Conservation (phyloP, 352 stramenopile species). For the Globisporangium canariense region DNA sequence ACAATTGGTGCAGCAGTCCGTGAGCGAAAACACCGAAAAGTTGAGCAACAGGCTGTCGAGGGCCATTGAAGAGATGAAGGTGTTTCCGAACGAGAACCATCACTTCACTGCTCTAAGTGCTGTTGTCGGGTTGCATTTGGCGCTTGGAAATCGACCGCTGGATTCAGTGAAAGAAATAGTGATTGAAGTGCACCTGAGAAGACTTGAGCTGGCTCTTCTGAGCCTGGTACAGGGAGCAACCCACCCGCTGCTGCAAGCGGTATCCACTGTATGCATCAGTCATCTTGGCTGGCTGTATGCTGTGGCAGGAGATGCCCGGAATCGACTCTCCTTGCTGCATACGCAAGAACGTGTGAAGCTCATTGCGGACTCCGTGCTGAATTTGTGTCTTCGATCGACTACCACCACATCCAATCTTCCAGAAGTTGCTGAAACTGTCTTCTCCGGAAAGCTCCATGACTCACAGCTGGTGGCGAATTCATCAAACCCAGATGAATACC, state of each 20-base stretch:
- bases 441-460: neutral
- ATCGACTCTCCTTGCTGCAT: neutral
- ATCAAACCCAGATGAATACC: neutral
- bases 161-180: slow-evolving; percentile 22
- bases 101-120: slow-evolving; percentile 19
- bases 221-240: slow-evolving; percentile 14
- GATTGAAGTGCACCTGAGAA: slow-evolving; percentile 20
- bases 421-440: slow-evolving; percentile 1
- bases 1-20: slow-evolving; percentile 21
- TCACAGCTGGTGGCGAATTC: neutral
- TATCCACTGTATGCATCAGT: slow-evolving; percentile 24
- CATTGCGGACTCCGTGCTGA: slow-evolving; percentile 2
- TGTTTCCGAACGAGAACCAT: slow-evolving; percentile 26
- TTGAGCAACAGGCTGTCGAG: slow-evolving; percentile 23
- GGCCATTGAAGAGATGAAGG: slow-evolving; percentile 34
- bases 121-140: slow-evolving; percentile 34
- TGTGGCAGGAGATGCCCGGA: neutral
- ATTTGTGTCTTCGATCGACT: neutral
- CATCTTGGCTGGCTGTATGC: slow-evolving; percentile 27
- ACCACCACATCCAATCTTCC: neutral
- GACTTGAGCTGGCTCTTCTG: slow-evolving; percentile 25
- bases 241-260: slow-evolving; percentile 20
- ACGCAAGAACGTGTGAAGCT: slow-evolving; percentile 6
- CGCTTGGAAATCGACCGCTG: slow-evolving; percentile 25
- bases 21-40: slow-evolving; percentile 22